Evolutionary conservation across 176 grass and related monocot species (phyloP).

Genomic region (Luzula sylvatica): DNA sequence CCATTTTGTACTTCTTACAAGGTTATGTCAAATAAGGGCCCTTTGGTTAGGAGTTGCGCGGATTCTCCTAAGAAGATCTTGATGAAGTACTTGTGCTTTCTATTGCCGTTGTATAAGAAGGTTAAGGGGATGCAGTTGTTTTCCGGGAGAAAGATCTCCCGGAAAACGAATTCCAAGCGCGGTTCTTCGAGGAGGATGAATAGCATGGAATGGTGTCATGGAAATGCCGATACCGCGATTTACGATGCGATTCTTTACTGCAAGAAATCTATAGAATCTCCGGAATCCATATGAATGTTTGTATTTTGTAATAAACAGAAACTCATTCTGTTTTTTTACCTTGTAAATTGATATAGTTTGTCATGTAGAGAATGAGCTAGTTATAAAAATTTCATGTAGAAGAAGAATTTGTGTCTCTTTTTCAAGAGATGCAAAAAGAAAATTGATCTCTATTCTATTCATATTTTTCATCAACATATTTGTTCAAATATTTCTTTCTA

Average conservation of each 20-base stretch:
- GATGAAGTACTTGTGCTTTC: slow-evolving; percentile 59
- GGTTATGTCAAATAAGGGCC: slow-evolving; percentile 11
- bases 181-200: slow-evolving; percentile 26
- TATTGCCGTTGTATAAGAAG: slow-evolving; percentile 68
- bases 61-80: slow-evolving; percentile 58
- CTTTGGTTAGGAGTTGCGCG: slow-evolving; percentile 13
- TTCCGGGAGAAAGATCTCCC: background rate
- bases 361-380: background rate
- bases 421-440: too few species aligned
- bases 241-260: slow-evolving; percentile 87
- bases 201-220: slow-evolving; percentile 48
- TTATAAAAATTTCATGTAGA: background rate
- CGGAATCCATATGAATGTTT: background rate
- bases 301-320: background rate
- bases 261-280: slow-evolving; percentile 70
- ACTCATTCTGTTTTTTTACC: background rate
- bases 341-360: background rate
- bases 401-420: background rate
- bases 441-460: too few species aligned
- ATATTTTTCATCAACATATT: too few species aligned
- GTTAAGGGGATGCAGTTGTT: slow-evolving; percentile 33
- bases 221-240: slow-evolving; percentile 67
- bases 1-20: slow-evolving; percentile 29
- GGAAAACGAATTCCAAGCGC: background rate
- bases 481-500: too few species aligned